A percentile compares a stretch with the other conserved stretches of the same genome.
Conservation (phyloP, 2,329 filamentous ascomycete genomes). For the Alternaria burnsii region DNA sequence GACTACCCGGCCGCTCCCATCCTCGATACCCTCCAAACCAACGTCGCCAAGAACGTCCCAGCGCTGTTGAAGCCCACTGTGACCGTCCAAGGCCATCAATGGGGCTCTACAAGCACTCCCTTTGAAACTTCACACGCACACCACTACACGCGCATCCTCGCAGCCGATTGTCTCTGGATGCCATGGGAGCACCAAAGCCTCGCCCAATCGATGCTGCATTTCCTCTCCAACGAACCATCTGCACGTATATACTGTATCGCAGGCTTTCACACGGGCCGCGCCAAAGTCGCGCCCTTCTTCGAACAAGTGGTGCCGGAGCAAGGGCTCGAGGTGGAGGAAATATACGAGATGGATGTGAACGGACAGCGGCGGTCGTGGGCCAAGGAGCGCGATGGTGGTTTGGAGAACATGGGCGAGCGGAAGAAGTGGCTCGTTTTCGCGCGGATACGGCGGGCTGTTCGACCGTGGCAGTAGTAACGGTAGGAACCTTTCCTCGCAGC, state of each 20-base stretch:
- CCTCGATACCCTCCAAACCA: conserved; percentile 65
- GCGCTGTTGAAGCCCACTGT: conserved; percentile 48
- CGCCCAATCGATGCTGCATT: conserved; percentile 68
- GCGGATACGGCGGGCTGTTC: conserved; percentile 36
- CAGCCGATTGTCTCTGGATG: conserved; percentile 80
- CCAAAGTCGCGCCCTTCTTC: conserved; percentile 73
- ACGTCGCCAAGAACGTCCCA: conserved; percentile 64
- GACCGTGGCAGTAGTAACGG: background rate
- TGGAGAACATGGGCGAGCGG: conserved; percentile 67
- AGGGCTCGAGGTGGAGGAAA: conserved; percentile 66
- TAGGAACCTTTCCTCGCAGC: background rate
- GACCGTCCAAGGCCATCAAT: conserved; percentile 67
- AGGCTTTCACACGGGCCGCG: conserved; percentile 75
- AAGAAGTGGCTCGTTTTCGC: conserved; percentile 77
- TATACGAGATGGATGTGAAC: conserved; percentile 75
- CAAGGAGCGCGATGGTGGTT: conserved; percentile 62
- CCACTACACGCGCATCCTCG: conserved; percentile 69
- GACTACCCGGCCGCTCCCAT: conserved; percentile 73
- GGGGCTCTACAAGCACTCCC: conserved; percentile 64
- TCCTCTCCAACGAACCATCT: conserved; percentile 58
- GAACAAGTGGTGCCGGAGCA: conserved; percentile 59
- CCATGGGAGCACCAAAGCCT: conserved; percentile 74
- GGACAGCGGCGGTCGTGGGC: conserved; percentile 70
- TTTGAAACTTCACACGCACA: conserved; percentile 52
- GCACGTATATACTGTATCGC: conserved; percentile 71